Evolutionary conservation across 2,329 filamentous ascomycete species (phyloP).

Genomic region (Talaromyces funiculosus): DNA sequence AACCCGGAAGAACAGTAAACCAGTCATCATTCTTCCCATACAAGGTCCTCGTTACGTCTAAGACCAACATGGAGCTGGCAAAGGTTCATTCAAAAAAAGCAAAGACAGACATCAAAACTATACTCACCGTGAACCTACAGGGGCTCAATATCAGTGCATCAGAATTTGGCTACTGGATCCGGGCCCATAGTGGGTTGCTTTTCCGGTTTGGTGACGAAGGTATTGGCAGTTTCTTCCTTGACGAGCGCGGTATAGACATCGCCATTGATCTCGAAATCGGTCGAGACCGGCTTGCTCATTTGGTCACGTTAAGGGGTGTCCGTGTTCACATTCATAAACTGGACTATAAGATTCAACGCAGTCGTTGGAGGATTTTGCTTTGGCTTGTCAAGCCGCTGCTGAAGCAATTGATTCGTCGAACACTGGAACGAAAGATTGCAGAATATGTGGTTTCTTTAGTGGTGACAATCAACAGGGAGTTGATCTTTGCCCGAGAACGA

Average conservation of each 20-base stretch:
- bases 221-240: slow-evolving; percentile 77
- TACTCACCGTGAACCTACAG: slow-evolving; percentile 71
- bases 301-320: slow-evolving; percentile 70
- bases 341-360: slow-evolving; percentile 64
- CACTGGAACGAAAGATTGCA: slow-evolving; percentile 73
- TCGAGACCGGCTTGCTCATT: slow-evolving; percentile 69
- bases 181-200: slow-evolving; percentile 64
- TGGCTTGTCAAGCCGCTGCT: slow-evolving; percentile 83
- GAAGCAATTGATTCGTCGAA: slow-evolving; percentile 70
- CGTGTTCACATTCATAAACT: slow-evolving; percentile 81
- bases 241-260: slow-evolving; percentile 81
- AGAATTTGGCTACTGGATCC: slow-evolving; percentile 85
- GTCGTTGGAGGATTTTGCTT: slow-evolving; percentile 68
- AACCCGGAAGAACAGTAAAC: slow-evolving; percentile 80
- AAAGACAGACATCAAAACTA: slow-evolving; percentile 60
- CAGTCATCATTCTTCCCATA: slow-evolving; percentile 84
- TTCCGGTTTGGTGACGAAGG: slow-evolving; percentile 74
- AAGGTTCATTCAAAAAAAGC: slow-evolving; percentile 67
- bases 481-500: slow-evolving; percentile 80
- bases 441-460: slow-evolving; percentile 64
- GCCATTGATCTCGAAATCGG: slow-evolving; percentile 79
- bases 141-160: slow-evolving; percentile 79
- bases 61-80: slow-evolving; percentile 79
- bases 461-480: slow-evolving; percentile 71
- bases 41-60: slow-evolving; percentile 71